phyloP scores from a whole-genome alignment of 2,329 filamentous ascomycete species.

The Claviceps africana region DNA sequence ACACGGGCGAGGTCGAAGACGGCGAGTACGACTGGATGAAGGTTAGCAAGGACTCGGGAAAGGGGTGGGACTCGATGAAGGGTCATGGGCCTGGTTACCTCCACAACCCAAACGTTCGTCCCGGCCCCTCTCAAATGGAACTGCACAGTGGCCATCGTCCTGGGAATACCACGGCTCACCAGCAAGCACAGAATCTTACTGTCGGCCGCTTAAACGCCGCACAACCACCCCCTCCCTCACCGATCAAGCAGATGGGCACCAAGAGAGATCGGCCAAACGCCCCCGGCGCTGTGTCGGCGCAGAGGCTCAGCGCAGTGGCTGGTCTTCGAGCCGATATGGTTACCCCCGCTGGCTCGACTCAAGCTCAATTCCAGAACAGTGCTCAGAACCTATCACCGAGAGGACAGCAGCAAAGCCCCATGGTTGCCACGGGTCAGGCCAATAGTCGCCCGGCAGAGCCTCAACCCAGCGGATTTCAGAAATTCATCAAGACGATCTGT shows the following conservation, averaged over 20 bases:
- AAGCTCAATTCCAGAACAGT: constrained; percentile 94
- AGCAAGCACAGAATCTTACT: constrained; percentile 52
- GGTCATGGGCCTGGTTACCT: constrained; percentile 48
- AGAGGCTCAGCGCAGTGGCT: constrained; percentile 64
- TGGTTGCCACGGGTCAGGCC: constrained; percentile 38
- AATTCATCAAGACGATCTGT: constrained; percentile 84
- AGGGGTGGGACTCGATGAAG: constrained; percentile 69
- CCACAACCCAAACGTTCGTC: constrained; percentile 64
- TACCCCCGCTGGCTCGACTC: constrained; percentile 79
- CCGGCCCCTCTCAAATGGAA: constrained; percentile 73
- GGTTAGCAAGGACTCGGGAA: constrained; percentile 67
- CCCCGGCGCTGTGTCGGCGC: constrained; percentile 56
- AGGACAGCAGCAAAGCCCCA: constrained; percentile 45
- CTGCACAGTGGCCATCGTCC: constrained; percentile 60
- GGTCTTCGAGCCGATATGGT: constrained; percentile 55
- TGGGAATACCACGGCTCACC: constrained; percentile 50
- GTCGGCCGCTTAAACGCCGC: constrained; percentile 86
- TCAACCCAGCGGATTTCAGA: constrained; percentile 73
- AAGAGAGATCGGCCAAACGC: constrained; percentile 63
- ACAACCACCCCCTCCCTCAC: constrained; percentile 77
- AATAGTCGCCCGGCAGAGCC: constrained; percentile 49
- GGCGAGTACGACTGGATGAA: constrained; percentile 99
- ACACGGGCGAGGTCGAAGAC: constrained; percentile 86
- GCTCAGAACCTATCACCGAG: constrained; percentile 68
- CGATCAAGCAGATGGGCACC: constrained; percentile 68